These are phyloP conservation scores for Flaveria trinervia DNA, from an alignment of 129 eudicot genomes.

Conservation along the genomic window DNA sequence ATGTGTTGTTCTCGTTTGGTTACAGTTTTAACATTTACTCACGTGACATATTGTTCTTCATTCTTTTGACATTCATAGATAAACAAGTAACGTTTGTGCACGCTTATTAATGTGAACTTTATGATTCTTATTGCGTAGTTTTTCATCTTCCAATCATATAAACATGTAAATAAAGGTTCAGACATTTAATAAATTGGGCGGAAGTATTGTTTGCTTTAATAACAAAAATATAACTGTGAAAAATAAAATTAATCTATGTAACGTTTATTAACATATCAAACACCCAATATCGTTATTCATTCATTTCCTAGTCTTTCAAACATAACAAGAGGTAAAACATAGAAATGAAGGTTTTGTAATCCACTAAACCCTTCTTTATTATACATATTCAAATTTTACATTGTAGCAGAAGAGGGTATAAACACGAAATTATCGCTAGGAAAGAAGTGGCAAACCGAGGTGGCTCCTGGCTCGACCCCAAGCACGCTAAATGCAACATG, in stretches of 20 bases:
- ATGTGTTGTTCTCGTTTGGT: too few relatives aligned
- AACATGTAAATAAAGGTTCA: too few relatives aligned
- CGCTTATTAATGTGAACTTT: background rate
- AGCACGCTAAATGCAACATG: slow-evolving; percentile 64
- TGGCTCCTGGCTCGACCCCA: slow-evolving; percentile 66
- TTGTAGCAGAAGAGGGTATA: slow-evolving; percentile 34
- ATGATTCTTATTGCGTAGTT: too few relatives aligned
- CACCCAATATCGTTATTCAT: background rate
- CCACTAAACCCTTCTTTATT: slow-evolving; percentile 10
- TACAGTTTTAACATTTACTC: too few relatives aligned
- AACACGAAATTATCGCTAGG: slow-evolving; percentile 70
- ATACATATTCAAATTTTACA: background rate
- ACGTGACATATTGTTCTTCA: too few relatives aligned
- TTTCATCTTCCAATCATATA: too few relatives aligned
- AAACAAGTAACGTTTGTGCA: too few relatives aligned
- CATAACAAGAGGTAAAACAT: background rate
- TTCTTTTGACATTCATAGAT: too few relatives aligned
- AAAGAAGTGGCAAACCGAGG: slow-evolving; percentile 81
- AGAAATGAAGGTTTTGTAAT: background rate
- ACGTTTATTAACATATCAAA: background rate
- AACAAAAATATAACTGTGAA: too few relatives aligned
- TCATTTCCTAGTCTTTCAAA: background rate
- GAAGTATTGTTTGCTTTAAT: too few relatives aligned
- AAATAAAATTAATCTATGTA: too few relatives aligned
- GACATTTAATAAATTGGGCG: too few relatives aligned